A percentile compares a stretch with the other conserved stretches of the same genome.
Evolutionary conservation across 768 basidiomycete species (phyloP).

Genomic region (Coprinopsis cinerea): DNA sequence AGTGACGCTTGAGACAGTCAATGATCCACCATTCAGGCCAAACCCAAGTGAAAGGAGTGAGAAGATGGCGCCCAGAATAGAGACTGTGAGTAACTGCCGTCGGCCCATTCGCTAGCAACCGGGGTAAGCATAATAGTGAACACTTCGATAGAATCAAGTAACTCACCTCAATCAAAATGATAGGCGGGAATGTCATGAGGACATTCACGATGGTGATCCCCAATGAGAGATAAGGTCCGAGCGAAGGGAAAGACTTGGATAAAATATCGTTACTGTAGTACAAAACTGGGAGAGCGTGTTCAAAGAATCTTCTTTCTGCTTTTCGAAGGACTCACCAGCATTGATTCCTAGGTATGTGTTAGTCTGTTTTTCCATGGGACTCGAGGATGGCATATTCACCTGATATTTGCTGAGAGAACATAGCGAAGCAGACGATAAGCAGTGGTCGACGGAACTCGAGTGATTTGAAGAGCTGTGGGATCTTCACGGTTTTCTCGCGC

Average conservation of each 20-base stretch:
- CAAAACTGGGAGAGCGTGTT: conserved; percentile 45
- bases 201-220: conserved; percentile 84
- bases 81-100: conserved; percentile 59
- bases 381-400: conserved; percentile 32
- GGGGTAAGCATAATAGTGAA: conserved; percentile 8
- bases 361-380: too few relatives aligned
- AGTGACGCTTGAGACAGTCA: conserved; percentile 61
- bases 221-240: conserved; percentile 78
- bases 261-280: conserved; percentile 92
- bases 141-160: not conserved
- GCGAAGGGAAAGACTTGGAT: conserved; percentile 67
- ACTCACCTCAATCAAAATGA: conserved; percentile 78
- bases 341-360: conserved; percentile 54
- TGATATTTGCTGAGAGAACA: conserved; percentile 76
- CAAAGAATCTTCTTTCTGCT: not conserved
- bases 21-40: conserved; percentile 58
- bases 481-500: conserved; percentile 32
- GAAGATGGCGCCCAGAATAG: conserved; percentile 56
- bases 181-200: conserved; percentile 78
- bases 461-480: conserved; percentile 46
- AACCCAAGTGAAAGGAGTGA: conserved; percentile 66
- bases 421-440: conserved; percentile 59
- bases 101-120: conserved; percentile 61
- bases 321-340: conserved; percentile 39
- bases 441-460: conserved; percentile 58